Conservation (phyloP, 345 rosid genomes). For the Streptanthus diversifolius region DNA sequence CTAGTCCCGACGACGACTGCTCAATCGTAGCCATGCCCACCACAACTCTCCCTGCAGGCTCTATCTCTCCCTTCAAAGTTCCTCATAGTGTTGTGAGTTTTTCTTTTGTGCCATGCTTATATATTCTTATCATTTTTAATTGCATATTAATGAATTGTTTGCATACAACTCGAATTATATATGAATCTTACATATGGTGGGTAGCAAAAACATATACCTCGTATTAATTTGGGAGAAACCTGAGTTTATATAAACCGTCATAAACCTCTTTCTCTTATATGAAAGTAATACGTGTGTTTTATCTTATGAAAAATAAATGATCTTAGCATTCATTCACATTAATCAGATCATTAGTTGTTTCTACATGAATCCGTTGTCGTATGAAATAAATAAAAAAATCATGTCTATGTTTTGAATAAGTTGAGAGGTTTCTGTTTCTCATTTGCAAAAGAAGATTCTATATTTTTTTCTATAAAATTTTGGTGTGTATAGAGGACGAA, state of each 20-base stretch:
- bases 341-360: neutral
- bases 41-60: conserved; percentile 29
- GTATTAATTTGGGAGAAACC: neutral
- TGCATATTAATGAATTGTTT: neutral
- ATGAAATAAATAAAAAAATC: neutral
- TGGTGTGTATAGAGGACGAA: conserved; percentile 52
- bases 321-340: neutral
- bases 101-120: neutral
- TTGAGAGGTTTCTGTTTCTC: neutral
- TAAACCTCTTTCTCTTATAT: neutral
- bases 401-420: neutral
- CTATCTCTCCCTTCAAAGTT: conserved; percentile 18
- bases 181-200: neutral
- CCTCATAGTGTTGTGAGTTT: conserved; percentile 35
- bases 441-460: neutral
- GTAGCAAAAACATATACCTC: neutral
- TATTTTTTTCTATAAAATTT: neutral
- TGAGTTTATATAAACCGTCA: neutral
- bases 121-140: neutral
- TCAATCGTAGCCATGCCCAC: conserved; percentile 28
- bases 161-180: neutral
- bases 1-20: neutral
- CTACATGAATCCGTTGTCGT: neutral
- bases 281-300: neutral
- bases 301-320: neutral